A percentile compares a stretch with the other conserved stretches of the same genome.
phyloP scores from a whole-genome alignment of 805 yeast species.

The Candida patagonica region DNA sequence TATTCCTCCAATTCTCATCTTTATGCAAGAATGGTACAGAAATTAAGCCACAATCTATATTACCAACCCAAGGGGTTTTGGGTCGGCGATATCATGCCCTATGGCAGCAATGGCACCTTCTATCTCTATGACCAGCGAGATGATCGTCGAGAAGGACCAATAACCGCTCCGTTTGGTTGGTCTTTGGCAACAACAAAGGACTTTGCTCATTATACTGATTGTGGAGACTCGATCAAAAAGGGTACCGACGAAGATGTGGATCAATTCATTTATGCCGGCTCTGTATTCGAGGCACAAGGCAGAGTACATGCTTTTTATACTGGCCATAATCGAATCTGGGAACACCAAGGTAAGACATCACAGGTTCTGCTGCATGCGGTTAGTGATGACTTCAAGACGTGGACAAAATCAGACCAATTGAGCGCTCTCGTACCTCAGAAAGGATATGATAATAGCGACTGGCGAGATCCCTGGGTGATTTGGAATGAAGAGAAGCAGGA shows the following conservation, averaged over 20 bases:
- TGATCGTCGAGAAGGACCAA: slow-evolving; percentile 8
- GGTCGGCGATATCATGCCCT: slow-evolving; percentile 8
- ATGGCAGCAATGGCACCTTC: slow-evolving; percentile 6
- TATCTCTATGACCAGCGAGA: slow-evolving; percentile 7
- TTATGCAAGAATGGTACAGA: too few species aligned
- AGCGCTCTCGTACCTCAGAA: slow-evolving; percentile 4
- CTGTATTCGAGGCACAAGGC: slow-evolving; percentile 6
- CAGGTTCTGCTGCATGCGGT: slow-evolving; percentile 5
- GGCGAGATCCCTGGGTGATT: slow-evolving; percentile 7
- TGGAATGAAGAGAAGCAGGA: slow-evolving; percentile 6
- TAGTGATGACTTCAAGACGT: slow-evolving; percentile 5
- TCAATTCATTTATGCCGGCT: slow-evolving; percentile 6
- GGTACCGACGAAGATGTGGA: slow-evolving; percentile 5
- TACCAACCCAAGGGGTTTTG: slow-evolving; percentile 6
- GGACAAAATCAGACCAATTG: slow-evolving; percentile 4
- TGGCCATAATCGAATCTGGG: slow-evolving; percentile 7
- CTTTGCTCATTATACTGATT: slow-evolving; percentile 2
- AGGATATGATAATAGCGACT: slow-evolving; percentile 5
- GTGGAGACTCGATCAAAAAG: slow-evolving; percentile 6
- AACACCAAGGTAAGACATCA: slow-evolving; percentile 3
- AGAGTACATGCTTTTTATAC: slow-evolving; percentile 5
- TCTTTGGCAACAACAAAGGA: slow-evolving; percentile 3
- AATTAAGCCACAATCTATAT: neutral
- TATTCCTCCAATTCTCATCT: too few species aligned
- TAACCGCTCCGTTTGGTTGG: slow-evolving; percentile 5